Base-by-base conservation (phyloP, 495 filamentous ascomycete species). In the Tuber microsphaerosporum region DNA sequence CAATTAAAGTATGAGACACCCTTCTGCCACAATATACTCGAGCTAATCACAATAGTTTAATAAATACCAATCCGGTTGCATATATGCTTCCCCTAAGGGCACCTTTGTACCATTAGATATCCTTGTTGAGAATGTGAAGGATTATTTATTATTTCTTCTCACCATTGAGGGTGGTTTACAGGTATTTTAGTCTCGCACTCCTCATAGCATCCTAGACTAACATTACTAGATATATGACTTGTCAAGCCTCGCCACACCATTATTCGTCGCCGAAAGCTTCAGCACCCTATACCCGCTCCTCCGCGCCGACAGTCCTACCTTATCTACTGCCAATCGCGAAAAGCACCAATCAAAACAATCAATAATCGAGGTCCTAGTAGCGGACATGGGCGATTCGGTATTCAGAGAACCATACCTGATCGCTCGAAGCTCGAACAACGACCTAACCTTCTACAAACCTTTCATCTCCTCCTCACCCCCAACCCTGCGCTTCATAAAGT, bases 371-470 rank as follows among this genome's bases (percentile, higher is more conserved):
- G 87, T 94, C 42, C 78, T 97, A 42, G 87, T 97, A 8, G 89
- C 93, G 69, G 91, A 97, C 75, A 87, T 99, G 65, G 95, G 95
- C 17, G 93, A 97, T 83, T 81, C 86, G 14, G 88, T 86, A 34
- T 85, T 86, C 44, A 90, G 87, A 76, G 89, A 88, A 19, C 93
- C 95, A 34, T 92, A 95, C 83, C 85, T 99, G 48, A 89, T 98
- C 82, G 85, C 93, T 65, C 92, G 94, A 43, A 91, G 92, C 65
- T 87, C 87, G 17, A 90, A 88, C 75, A 90, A 97, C 75, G 94
- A 98, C 80, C 83, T 97, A 7, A 89, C 90, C n/a, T 86, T 97
- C 69, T 99, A 98, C 81, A 89, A 92, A 82, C 93, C 94, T 0
- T 93, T 91, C 82, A 86, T 87, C 75, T 83, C 83, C 17, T 75